Evolutionary conservation across 306 rosid species (phyloP).

Genomic region (Pyrus communis): DNA sequence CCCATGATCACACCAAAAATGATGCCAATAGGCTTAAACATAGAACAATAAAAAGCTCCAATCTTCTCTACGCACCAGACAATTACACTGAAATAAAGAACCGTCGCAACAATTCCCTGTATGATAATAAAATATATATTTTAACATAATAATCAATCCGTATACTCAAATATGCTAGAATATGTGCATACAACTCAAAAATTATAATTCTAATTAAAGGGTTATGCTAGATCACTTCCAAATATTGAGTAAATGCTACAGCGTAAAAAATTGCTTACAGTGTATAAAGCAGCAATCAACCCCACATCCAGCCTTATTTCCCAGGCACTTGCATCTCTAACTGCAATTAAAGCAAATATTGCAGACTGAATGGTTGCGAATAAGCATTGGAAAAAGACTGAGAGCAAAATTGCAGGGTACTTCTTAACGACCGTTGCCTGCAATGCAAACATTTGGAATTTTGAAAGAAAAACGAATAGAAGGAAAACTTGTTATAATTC

Average conservation of each 20-base stretch:
- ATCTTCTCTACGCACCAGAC: conserved; percentile 33
- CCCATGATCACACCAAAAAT: conserved; percentile 30
- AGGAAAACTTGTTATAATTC: no score
- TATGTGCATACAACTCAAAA: no score
- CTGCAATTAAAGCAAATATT: conserved; percentile 17
- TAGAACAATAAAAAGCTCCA: conserved; percentile 39
- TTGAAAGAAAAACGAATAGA: neutral
- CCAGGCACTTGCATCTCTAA: conserved; percentile 33
- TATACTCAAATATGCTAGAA: no score
- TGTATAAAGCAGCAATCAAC: conserved; percentile 23
- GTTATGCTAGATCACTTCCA: no score
- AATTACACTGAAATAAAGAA: conserved; percentile 5
- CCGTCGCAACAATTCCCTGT: conserved; percentile 29
- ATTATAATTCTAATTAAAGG: no score
- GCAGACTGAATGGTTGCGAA: conserved; percentile 18
- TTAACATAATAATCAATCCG: no score
- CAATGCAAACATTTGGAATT: neutral
- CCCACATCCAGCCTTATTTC: conserved; percentile 20
- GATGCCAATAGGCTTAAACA: conserved; percentile 48
- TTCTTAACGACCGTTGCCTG: conserved; percentile 27
- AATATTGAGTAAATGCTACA: no score
- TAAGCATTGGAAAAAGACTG: conserved; percentile 19
- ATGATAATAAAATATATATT: no score
- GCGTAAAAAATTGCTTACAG: neutral
- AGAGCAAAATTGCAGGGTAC: conserved; percentile 23